A percentile compares a stretch with the other conserved stretches of the same genome.
phyloP scores from a whole-genome alignment of 495 filamentous ascomycete genomes.

The Penicillium alfredii region DNA sequence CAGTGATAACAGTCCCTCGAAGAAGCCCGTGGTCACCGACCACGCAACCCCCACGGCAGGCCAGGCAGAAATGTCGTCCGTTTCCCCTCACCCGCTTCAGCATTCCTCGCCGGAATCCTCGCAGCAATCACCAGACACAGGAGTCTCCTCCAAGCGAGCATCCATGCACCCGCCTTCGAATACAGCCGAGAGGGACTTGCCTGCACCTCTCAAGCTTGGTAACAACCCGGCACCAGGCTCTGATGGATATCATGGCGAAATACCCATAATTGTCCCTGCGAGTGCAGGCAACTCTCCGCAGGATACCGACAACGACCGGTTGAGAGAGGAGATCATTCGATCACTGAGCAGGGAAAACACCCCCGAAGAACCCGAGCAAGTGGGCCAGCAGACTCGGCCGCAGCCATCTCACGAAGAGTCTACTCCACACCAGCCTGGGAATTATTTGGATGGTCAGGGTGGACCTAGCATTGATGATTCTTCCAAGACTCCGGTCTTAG shows the following conservation, averaged over 20 bases:
- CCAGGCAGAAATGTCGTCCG: conserved; percentile 37
- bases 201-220: conserved; percentile 34
- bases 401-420: conserved; percentile 38
- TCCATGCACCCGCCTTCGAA: conserved; percentile 21
- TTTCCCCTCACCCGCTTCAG: conserved; percentile 19
- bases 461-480: conserved; percentile 7
- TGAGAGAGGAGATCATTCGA: conserved; percentile 75
- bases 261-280: conserved; percentile 47
- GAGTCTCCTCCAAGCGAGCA: background rate
- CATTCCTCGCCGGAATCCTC: conserved; percentile 5
- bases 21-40: conserved; percentile 47
- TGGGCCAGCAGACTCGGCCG: conserved; percentile 16
- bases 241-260: conserved; percentile 18
- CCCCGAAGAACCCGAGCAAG: conserved; percentile 26
- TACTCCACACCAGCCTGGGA: conserved; percentile 54
- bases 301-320: conserved; percentile 67
- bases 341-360: conserved; percentile 55
- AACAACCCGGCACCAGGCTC: conserved; percentile 12
- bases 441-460: conserved; percentile 47
- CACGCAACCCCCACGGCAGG: conserved; percentile 36
- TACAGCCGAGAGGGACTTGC: conserved; percentile 35
- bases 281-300: conserved; percentile 52
- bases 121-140: background rate
- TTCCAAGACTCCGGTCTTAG: conserved; percentile 11
- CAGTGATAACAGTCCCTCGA: conserved; percentile 57